These are phyloP conservation scores for Trametes pubescens DNA, from an alignment of 1,284 basidiomycete genomes.

Conservation along the genomic window DNA sequence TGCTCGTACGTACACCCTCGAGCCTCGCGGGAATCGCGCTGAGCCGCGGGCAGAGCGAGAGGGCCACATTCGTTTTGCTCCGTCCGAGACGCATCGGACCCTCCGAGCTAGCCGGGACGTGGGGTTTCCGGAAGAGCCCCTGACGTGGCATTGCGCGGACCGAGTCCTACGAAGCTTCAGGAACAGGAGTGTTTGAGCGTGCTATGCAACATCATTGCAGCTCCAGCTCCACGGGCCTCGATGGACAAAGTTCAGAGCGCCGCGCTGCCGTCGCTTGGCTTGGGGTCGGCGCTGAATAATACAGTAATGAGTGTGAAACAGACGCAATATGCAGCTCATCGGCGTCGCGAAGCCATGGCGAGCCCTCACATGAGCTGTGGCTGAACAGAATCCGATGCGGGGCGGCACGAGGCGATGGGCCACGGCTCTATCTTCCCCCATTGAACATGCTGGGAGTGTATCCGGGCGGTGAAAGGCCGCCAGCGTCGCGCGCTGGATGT, in stretches of 20 bases:
- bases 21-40: constrained; percentile 31
- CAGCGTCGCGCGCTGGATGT: constrained; percentile 1
- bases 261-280: not conserved
- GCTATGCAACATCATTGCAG: constrained; percentile 1
- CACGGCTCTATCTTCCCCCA: not conserved
- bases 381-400: not conserved
- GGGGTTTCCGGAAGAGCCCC: constrained; percentile 27
- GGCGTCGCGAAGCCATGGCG: constrained; percentile 1
- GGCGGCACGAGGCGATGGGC: constrained; percentile 1
- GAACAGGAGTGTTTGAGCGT: not conserved
- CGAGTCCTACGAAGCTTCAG: constrained; percentile 6
- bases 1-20: constrained; percentile 15
- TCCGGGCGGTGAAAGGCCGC: not conserved
- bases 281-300: not conserved
- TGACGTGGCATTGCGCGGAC: constrained; percentile 15
- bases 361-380: not conserved
- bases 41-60: constrained; percentile 20
- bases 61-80: constrained; percentile 10
- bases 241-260: constrained; percentile 4
- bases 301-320: constrained; percentile 1
- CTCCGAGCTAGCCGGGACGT: constrained; percentile 28
- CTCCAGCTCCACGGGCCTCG: not conserved
- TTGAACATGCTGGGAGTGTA: not conserved
- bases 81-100: constrained; percentile 33
- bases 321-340: not conserved